Evolutionary conservation across 1,284 basidiomycete species (phyloP), one percentile per base, ranked within the genome.

Genomic region (Chalciporus sp.): DNA sequence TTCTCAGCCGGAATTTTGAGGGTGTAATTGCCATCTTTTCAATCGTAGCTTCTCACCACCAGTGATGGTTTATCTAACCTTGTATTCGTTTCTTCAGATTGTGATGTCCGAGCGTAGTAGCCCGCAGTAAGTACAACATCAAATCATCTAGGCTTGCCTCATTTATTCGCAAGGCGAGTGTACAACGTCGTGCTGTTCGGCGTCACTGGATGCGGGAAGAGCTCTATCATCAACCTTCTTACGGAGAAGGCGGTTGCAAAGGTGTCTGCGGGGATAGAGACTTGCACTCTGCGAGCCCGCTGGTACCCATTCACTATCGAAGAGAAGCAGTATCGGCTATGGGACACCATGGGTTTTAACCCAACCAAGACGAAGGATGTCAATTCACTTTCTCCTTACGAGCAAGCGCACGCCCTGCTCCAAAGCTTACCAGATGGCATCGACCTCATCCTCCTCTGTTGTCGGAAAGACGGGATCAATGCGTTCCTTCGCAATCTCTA

Each of bases 181-280:
- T 31, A 39, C 39, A 59, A 59, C 0, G 50, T 59, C 16, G 48
- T 53, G 6, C 14, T 61, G 14, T 59, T 61, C 14, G 59, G 59
- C 26, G 19, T 39, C 14, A 10, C 33, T 7, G 60, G 59, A 1
- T 55, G 49, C 11, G 60, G 59, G 11, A 61, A 59, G 53, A 61
- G 60, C 20, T 61, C 57, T 0, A 44, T 61, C 19, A 42, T 61
- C 42, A 61, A 61, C 40, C 43, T 58, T 31, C 50, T 59, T n/a
- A 42, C 57, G n/a, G 53, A 29, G 7, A 9, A 33, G 6, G 12
- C 10, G 12, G 10, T 51, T 1, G 59, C 59, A 3, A 12, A 19
- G 2, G 57, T 55, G 5, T 55, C 59, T 1, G 5, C 42, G 7
- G n/a, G 39, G 16, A 37, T 23, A 11, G 50, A 46, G 2, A 31